Conservation (phyloP, 2,329 filamentous ascomycete species). For the Alternaria postmessia region DNA sequence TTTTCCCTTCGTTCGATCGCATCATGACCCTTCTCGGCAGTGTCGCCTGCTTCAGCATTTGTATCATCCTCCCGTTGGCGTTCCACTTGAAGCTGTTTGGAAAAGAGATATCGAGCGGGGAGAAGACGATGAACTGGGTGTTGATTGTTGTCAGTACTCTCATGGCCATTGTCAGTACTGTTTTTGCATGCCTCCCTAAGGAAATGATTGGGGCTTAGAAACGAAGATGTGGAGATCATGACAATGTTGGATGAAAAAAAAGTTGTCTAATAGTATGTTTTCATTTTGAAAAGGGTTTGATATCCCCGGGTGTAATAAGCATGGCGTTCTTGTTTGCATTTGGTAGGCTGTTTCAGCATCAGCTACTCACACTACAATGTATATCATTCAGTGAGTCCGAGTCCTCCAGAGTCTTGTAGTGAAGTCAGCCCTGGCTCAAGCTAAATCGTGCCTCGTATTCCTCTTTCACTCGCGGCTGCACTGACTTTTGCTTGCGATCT, state of each 20-base stretch:
- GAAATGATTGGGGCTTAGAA: conserved; percentile 48
- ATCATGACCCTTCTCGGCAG: conserved; percentile 93
- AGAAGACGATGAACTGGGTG: conserved; percentile 72
- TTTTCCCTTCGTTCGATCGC: conserved; percentile 82
- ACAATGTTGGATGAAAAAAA: background rate
- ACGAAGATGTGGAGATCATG: background rate
- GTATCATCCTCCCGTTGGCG: conserved; percentile 84
- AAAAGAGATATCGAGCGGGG: conserved; percentile 69
- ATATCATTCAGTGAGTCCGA: background rate
- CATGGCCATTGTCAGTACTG: conserved; percentile 79
- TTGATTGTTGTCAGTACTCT: conserved; percentile 74
- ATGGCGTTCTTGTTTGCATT: conserved; percentile 18
- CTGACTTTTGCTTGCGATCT: background rate
- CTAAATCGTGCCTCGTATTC: background rate
- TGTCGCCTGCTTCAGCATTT: conserved; percentile 91
- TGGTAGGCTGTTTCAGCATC: conserved; percentile 1
- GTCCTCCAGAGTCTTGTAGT: background rate
- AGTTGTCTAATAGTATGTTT: conserved; percentile 3
- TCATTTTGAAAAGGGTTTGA: background rate
- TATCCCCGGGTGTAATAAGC: conserved; percentile 5
- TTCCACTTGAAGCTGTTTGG: conserved; percentile 93
- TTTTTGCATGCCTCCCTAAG: conserved; percentile 88
- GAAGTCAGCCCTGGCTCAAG: background rate
- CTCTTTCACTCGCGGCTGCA: background rate
- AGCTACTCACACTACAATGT: background rate